A percentile compares a stretch with the other conserved stretches of the same genome.
phyloP scores from a whole-genome alignment of 2,329 filamentous ascomycete species.

The Colletotrichum liriopes region DNA sequence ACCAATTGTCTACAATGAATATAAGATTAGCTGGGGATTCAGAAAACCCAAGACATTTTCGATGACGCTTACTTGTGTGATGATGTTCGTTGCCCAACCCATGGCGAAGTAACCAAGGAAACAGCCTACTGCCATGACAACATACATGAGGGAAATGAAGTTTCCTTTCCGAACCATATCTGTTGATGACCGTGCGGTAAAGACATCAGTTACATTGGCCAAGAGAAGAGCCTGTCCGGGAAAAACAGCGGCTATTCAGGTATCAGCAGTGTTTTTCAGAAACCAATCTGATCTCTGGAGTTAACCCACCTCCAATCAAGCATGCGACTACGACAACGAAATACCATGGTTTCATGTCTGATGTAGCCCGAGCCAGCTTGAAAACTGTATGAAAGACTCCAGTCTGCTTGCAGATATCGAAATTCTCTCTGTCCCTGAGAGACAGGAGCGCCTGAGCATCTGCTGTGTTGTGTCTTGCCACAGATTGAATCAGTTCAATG shows the following conservation, averaged over 20 bases:
- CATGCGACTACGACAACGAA: background rate
- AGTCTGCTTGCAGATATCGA: no score
- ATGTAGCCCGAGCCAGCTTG: no score
- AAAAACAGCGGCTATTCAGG: slow-evolving; percentile 43
- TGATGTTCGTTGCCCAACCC: slow-evolving; percentile 45
- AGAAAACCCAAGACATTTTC: background rate
- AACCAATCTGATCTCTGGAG: no score
- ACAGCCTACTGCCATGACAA: slow-evolving; percentile 47
- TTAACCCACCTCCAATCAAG: slow-evolving; percentile 15
- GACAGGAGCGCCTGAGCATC: slow-evolving; percentile 13
- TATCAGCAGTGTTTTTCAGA: background rate
- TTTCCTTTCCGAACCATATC: slow-evolving; percentile 37
- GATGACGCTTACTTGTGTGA: slow-evolving; percentile 35
- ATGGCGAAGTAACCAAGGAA: slow-evolving; percentile 44
- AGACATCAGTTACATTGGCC: slow-evolving; percentile 57
- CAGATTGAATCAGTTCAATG: background rate
- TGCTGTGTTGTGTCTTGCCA: slow-evolving; percentile 11
- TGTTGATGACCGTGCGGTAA: slow-evolving; percentile 44
- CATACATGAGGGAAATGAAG: slow-evolving; percentile 54
- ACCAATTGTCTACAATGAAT: slow-evolving; percentile 21
- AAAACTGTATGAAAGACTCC: no score
- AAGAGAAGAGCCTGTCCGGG: slow-evolving; percentile 62
- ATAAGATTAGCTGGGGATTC: background rate
- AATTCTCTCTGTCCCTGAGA: slow-evolving; percentile 5
- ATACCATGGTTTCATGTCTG: no score